A percentile compares a stretch with the other conserved stretches of the same genome.
These are phyloP conservation scores for Leccinum discolor DNA, from an alignment of 1,284 basidiomycete species.

Conservation along the genomic window DNA sequence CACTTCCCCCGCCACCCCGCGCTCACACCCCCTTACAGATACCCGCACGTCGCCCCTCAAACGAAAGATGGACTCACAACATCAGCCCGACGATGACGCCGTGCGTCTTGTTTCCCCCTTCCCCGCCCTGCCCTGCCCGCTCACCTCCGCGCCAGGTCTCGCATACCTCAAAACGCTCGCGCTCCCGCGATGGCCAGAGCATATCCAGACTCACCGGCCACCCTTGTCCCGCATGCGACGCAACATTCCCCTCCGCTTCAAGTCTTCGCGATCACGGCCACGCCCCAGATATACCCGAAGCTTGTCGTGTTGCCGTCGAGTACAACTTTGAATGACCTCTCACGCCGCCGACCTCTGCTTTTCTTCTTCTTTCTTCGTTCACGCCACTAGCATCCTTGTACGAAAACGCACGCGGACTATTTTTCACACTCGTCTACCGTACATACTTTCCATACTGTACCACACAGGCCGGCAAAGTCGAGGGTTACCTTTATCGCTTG, in stretches of 20 bases:
- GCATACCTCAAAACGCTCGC: constrained; percentile 55
- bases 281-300: constrained; percentile 54
- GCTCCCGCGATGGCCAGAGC: constrained; percentile 39
- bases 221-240: constrained; percentile 72
- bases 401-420: constrained; percentile 28
- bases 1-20: constrained; percentile 3
- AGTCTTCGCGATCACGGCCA: constrained; percentile 60
- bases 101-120: constrained; percentile 37
- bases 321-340: constrained; percentile 62
- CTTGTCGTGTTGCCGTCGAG: constrained; percentile 69
- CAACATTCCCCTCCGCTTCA: constrained; percentile 56
- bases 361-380: constrained; percentile 10
- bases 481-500: constrained; percentile 24
- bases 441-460: constrained; percentile 29
- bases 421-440: constrained; percentile 27
- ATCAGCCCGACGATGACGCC: constrained; percentile 38
- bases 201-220: constrained; percentile 34
- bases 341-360: neutral
- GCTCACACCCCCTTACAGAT: neutral
- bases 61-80: constrained; percentile 27
- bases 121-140: constrained; percentile 3
- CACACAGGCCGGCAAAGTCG: constrained; percentile 11
- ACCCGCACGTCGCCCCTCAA: constrained; percentile 15
- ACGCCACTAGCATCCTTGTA: constrained; percentile 31
- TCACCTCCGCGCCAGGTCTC: constrained; percentile 38